These are phyloP conservation scores for Logfia minima DNA, from an alignment of 129 eudicot species.

Conservation along the genomic window DNA sequence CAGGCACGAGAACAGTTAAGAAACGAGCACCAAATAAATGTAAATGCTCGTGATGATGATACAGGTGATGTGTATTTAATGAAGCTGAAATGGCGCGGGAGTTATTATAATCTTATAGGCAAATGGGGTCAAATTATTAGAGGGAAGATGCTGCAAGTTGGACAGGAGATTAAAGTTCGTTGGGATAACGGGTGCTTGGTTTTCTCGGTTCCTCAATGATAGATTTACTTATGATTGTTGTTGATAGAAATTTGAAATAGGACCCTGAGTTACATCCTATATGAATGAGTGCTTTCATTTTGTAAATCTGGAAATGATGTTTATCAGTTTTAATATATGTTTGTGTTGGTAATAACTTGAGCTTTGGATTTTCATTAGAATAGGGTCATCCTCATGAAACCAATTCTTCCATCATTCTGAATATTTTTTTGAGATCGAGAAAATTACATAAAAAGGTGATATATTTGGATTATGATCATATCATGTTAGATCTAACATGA, in stretches of 20 bases:
- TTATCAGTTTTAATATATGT: slow-evolving; percentile 6
- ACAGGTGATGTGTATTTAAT: slow-evolving; percentile 64
- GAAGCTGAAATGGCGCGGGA: slow-evolving; percentile 76
- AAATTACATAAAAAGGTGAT: neutral
- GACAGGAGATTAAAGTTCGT: slow-evolving; percentile 45
- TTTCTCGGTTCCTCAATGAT: slow-evolving; percentile 71
- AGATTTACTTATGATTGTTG: slow-evolving; percentile 14
- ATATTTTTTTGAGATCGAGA: neutral
- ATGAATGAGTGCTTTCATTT: slow-evolving; percentile 1
- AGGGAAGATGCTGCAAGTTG: slow-evolving; percentile 70
- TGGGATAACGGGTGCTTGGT: slow-evolving; percentile 64
- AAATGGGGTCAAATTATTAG: slow-evolving; percentile 86
- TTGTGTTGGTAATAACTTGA: slow-evolving; percentile 1
- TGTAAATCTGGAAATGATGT: slow-evolving; percentile 2
- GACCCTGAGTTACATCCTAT: neutral
- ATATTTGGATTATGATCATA: too few relatives aligned
- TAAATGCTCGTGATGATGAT: slow-evolving; percentile 73
- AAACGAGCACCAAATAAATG: slow-evolving; percentile 59
- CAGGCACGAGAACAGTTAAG: slow-evolving; percentile 79
- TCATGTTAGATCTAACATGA: too few relatives aligned
- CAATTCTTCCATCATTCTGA: neutral
- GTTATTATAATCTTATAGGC: slow-evolving; percentile 37
- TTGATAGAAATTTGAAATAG: neutral
- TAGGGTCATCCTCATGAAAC: neutral
- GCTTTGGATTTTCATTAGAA: neutral